phyloP scores from a whole-genome alignment of 768 basidiomycete genomes.

The Russula dissimulans region DNA sequence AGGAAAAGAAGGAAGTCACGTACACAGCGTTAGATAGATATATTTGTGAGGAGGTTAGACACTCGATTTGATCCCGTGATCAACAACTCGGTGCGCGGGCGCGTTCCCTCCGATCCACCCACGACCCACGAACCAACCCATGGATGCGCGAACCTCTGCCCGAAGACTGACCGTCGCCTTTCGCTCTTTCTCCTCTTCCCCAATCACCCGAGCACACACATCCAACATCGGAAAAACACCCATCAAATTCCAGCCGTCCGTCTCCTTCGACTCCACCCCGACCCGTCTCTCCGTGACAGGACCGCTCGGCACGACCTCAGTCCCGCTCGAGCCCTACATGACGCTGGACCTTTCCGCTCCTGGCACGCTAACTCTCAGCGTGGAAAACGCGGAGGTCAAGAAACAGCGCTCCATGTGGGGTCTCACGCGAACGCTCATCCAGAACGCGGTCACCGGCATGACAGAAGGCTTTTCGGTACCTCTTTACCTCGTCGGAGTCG shows the following conservation, averaged over 20 bases:
- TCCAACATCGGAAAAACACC: constrained; percentile 43
- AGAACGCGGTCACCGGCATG: constrained; percentile 86
- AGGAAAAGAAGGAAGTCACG: too few species aligned
- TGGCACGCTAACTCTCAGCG: constrained; percentile 29
- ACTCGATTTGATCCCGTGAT: too few species aligned
- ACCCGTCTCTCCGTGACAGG: constrained; percentile 46
- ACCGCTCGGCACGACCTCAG: constrained; percentile 42
- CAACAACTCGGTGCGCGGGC: too few species aligned
- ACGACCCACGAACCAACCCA: too few species aligned
- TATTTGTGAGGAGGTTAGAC: too few species aligned
- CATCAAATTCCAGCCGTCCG: constrained; percentile 43
- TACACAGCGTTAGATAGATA: too few species aligned
- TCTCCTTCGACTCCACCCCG: constrained; percentile 31
- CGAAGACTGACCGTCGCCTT: constrained; percentile 4
- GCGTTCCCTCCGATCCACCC: too few species aligned
- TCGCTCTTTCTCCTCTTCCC: constrained; percentile 15
- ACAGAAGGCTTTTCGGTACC: constrained; percentile 79
- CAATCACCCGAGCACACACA: constrained; percentile 17
- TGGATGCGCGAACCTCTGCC: not conserved
- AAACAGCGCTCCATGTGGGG: constrained; percentile 91
- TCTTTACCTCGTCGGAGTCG: constrained; percentile 88
- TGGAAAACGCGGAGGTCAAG: constrained; percentile 57
- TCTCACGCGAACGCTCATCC: constrained; percentile 81
- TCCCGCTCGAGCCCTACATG: constrained; percentile 43
- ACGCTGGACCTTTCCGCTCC: constrained; percentile 29